phyloP scores from a whole-genome alignment of 192 early-diverging fungal species.

The Geranomyces variabilis region DNA sequence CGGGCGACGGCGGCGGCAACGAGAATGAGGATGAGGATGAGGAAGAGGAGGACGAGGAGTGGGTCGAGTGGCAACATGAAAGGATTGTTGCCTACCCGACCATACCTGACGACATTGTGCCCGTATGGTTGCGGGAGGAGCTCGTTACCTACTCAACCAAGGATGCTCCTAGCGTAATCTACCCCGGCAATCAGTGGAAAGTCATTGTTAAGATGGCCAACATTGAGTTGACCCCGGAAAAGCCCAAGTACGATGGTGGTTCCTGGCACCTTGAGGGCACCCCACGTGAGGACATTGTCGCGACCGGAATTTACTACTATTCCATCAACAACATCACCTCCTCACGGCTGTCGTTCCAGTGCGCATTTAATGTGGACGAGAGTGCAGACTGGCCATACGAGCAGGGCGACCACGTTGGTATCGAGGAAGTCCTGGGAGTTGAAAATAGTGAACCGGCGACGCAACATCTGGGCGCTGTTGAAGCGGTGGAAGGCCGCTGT shows the following conservation, averaged over 20 bases:
- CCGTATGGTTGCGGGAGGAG: no score
- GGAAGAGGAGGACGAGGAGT: background rate
- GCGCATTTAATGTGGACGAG: constrained; percentile 28
- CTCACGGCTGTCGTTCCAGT: constrained; percentile 61
- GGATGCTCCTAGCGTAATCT: no score
- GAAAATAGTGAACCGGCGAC: constrained; percentile 22
- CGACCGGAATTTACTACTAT: constrained; percentile 78
- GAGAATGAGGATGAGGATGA: background rate
- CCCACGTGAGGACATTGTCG: constrained; percentile 71
- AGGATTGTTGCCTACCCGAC: no score
- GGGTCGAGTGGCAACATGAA: background rate
- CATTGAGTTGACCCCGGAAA: constrained; percentile 70
- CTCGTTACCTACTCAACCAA: no score
- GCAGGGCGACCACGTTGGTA: constrained; percentile 13
- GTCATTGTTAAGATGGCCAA: constrained; percentile 76
- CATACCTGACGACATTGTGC: no score
- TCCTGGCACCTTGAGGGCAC: constrained; percentile 77
- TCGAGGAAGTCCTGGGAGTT: constrained; percentile 37
- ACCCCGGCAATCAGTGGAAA: constrained; percentile 27
- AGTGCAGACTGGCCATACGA: background rate
- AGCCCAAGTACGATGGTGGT: constrained; percentile 56
- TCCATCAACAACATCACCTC: constrained; percentile 70
- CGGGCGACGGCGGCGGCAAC: background rate
- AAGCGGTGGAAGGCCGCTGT: constrained; percentile 58
- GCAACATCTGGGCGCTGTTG: constrained; percentile 52